Conservation (phyloP, 179 eudicot species). For the Patellifolia procumbens region DNA sequence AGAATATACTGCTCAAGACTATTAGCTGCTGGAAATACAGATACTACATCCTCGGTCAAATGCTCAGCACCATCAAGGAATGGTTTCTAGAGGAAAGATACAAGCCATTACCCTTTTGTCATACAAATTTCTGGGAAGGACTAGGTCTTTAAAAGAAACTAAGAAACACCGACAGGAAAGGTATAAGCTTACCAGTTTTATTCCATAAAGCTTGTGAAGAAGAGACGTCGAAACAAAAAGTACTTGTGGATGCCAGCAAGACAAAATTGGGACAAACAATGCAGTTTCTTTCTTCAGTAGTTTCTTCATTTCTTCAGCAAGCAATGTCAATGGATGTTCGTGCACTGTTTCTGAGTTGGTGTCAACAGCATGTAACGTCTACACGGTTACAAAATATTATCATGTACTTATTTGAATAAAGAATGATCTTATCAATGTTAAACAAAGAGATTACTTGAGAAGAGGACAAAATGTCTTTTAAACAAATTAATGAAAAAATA, state of each 20-base stretch:
- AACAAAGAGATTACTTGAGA: not conserved
- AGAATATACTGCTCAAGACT: constrained; percentile 80
- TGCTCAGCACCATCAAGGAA: constrained; percentile 85
- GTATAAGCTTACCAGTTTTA: constrained; percentile 71
- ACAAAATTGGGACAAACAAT: constrained; percentile 71
- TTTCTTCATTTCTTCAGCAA: constrained; percentile 83
- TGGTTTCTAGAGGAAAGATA: constrained; percentile 70
- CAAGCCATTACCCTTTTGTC: constrained; percentile 12
- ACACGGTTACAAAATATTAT: constrained; percentile 26
- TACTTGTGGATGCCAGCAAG: constrained; percentile 80
- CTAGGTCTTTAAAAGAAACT: not conserved
- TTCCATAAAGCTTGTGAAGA: constrained; percentile 90
- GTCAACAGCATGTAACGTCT: constrained; percentile 82
- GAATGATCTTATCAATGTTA: not conserved
- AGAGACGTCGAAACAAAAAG: constrained; percentile 82
- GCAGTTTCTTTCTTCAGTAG: constrained; percentile 72
- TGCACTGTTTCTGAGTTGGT: constrained; percentile 61
- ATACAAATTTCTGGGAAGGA: not conserved
- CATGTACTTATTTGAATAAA: not conserved
- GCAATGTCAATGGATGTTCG: constrained; percentile 87
- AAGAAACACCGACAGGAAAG: not conserved
- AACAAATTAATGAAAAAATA: not conserved
- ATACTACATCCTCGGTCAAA: constrained; percentile 92
- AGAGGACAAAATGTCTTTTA: not conserved
- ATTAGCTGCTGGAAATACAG: constrained; percentile 97